These are phyloP conservation scores for Termitomyces titanicus DNA, from an alignment of 768 basidiomycete genomes.

Conservation along the genomic window DNA sequence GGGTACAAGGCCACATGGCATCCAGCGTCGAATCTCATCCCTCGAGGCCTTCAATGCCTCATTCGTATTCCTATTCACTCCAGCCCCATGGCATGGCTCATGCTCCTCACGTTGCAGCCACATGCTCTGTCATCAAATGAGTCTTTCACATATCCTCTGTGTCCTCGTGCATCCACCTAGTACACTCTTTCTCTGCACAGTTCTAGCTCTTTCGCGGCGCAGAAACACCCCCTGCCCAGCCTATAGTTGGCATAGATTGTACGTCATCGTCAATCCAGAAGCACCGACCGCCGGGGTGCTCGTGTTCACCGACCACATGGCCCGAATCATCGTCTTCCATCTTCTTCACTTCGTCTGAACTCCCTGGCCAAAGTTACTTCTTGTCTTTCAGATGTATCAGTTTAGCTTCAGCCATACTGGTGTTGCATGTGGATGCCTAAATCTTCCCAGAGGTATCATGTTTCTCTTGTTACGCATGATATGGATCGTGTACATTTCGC, in stretches of 20 bases:
- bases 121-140: constrained; percentile 10
- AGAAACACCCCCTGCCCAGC: constrained; percentile 2
- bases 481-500: not conserved
- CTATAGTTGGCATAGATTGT: constrained; percentile 1
- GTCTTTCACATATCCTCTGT: not conserved
- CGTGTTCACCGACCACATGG: constrained; percentile 9
- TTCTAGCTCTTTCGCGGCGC: constrained; percentile 1
- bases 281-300: not conserved
- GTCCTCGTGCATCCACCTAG: not conserved
- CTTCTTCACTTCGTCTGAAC: not conserved
- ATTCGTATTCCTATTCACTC: constrained; percentile 16
- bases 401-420: not conserved
- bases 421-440: not conserved
- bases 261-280: constrained; percentile 6
- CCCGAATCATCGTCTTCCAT: not conserved
- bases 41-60: constrained; percentile 7
- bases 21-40: constrained; percentile 9
- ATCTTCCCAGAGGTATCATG: constrained; percentile 10
- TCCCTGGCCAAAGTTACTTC: not conserved
- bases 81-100: constrained; percentile 7
- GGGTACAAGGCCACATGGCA: constrained; percentile 18
- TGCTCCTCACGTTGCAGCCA: constrained; percentile 13
- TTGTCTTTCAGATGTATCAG: constrained; percentile 3
- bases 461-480: not conserved
- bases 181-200: not conserved